A percentile compares a stretch with the other conserved stretches of the same genome.
Conservation (phyloP, 129 eudicot species). For the Escallonia herrerae region DNA sequence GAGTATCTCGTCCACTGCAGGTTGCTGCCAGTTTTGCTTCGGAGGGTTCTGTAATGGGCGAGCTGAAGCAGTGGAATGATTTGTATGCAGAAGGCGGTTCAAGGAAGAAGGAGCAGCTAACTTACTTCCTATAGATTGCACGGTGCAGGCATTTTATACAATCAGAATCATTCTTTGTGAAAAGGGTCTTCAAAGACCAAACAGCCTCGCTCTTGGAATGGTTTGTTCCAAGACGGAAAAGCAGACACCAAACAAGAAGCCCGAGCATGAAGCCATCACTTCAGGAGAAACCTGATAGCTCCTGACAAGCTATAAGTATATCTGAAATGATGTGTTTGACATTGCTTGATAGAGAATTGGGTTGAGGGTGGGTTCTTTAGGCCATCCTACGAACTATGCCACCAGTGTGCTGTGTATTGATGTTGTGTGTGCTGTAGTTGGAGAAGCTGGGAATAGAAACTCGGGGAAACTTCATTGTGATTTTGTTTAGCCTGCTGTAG, state of each 20-base stretch:
- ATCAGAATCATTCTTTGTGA: constrained; percentile 6
- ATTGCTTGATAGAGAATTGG: constrained; percentile 4
- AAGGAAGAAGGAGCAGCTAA: constrained; percentile 73
- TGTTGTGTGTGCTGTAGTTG: constrained; percentile 8
- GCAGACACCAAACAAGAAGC: background rate
- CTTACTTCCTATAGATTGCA: constrained; percentile 56
- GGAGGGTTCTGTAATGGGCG: constrained; percentile 69
- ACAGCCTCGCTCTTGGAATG: background rate
- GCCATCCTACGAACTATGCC: constrained; percentile 5
- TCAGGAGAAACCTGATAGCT: constrained; percentile 4
- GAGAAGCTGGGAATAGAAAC: background rate
- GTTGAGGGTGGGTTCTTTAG: background rate
- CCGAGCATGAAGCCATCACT: background rate
- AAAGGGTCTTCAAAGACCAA: constrained; percentile 3
- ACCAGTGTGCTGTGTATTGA: background rate
- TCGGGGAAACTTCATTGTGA: background rate
- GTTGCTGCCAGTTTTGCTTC: constrained; percentile 90
- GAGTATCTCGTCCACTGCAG: constrained; percentile 25
- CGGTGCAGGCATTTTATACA: constrained; percentile 2
- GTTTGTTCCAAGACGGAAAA: no score
- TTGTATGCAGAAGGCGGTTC: constrained; percentile 93
- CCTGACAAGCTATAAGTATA: constrained; percentile 12
- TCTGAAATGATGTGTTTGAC: constrained; percentile 13
- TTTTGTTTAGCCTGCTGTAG: constrained; percentile 9
- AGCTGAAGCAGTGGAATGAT: constrained; percentile 83